Base-by-base conservation (phyloP, 306 rosid genomes). In the Aeschynomene evenia region DNA sequence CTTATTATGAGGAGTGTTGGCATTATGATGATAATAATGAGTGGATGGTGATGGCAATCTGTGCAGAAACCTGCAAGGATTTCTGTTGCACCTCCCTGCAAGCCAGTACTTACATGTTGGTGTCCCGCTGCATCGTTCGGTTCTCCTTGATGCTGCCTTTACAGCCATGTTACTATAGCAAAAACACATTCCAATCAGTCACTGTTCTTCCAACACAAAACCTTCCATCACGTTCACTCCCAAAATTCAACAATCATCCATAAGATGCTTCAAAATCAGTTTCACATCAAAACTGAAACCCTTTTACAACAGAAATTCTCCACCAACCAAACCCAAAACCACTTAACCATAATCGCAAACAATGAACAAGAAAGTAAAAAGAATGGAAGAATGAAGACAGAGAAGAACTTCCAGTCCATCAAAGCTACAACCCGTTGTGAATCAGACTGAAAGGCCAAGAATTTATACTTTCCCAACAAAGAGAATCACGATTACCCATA, bases 51-150 rank as follows among this genome's bases (percentile, higher is more conserved):
- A 24, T 56, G 45, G 52, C 6, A 23, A 28, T 11, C 40, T 15
- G n/a, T 71, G 76, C 48, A 45, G 12, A 31, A 71, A 71, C 46
- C 67, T 57, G 40, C 67, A 71, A 2, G 58, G 76, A 22, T 71
- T 71, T 18, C 67, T 71, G 58, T 42, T 43, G 67, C 76, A 71
- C 14, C 67, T 43, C 55, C 76, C 76, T 26, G 57, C 57, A 43
- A 42, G 66, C 67, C 76, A 71, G 48, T 56, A 70, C 5, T 22
- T 20, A 24, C 74, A 68, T 1, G 39, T 68, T n/a, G 51, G 51
- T 40, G 13, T 29, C 63, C 64, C 26, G 54, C 24, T 1, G 16
- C 20, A 23, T 12, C 11, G 36, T 7, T 54, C 64, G 54, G 28
- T 68, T 29, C 51, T 45, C 51, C 21, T 45, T 6, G 51, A 5